Evolutionary conservation across 345 rosid genomes (phyloP), one percentile per base, ranked within the genome.

Genomic region (Anacardium occidentale): DNA sequence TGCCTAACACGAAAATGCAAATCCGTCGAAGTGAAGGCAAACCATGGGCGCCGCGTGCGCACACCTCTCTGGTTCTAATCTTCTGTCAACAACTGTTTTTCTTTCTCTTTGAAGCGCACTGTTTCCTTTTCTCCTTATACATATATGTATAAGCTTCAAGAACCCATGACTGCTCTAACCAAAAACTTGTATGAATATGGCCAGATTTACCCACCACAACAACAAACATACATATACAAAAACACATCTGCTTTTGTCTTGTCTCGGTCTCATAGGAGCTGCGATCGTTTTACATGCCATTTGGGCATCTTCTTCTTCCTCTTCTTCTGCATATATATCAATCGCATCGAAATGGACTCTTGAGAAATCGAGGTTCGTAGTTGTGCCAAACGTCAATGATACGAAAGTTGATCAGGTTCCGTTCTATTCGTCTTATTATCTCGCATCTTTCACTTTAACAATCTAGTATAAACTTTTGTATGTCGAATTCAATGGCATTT

Each of bases 41-140:
- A 87, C 90, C 85, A 74, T 71, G 81, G 88, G 94, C 94, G 42
- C 42, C 0, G 42, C 42, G 1, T 1, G 42, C 42, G 92, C 88
- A 84, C 86, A 82, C 66, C 72, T 67, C 71, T 79, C 2, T 34
- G 57, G 74, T 74, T 22, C 56, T 61, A 57, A 50, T 15, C 34
- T 37, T 47, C 75, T 70, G 48, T 71, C 60, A n/a, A 32, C 66
- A 70, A 56, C 10, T 62, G 45, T 45, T 42, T 10, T 62, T 17
- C 57, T 29, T 64, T 76, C 70, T 22, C 75, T 75, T 70, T 22
- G 74, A 59, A 34, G 26, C 52, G 10, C 61, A 53, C 21, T 64
- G 15, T 53, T 45, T 62, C 52, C 42, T 60, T 61, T 34, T 7
- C 29, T 62, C 74, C 44, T 32, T 6, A 11, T 15, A 37, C 20